A percentile compares a stretch with the other conserved stretches of the same genome.
Evolutionary conservation across 352 stramenopile species (phyloP).

Genomic region (Phytophthora ramorum): DNA sequence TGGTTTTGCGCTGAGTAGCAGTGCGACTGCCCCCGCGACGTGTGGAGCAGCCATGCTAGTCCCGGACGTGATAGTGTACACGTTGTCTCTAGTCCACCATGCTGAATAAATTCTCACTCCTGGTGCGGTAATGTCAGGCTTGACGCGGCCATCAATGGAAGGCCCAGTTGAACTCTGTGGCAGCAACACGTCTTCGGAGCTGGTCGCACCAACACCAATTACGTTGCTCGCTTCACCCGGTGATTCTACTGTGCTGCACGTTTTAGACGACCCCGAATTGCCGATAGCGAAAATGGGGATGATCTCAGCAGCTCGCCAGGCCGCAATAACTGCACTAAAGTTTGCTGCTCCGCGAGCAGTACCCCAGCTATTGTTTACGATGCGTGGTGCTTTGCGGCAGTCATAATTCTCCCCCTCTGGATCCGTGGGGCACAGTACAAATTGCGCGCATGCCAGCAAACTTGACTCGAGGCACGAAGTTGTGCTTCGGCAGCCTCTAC

Average conservation of each 20-base stretch:
- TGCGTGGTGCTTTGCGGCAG: slow-evolving; percentile 51
- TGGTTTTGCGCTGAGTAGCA: slow-evolving; percentile 46
- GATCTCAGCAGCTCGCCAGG: slow-evolving; percentile 51
- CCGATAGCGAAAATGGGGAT: slow-evolving; percentile 53
- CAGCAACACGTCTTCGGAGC: slow-evolving; percentile 29
- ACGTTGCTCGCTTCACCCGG: slow-evolving; percentile 44
- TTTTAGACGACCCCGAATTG: slow-evolving; percentile 37
- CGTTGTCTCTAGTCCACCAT: slow-evolving; percentile 40
- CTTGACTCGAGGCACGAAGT: slow-evolving; percentile 36
- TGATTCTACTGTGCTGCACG: slow-evolving; percentile 34
- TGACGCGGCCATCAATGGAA: slow-evolving; percentile 29
- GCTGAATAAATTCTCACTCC: slow-evolving; percentile 45
- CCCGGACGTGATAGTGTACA: slow-evolving; percentile 47
- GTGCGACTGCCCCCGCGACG: slow-evolving; percentile 47
- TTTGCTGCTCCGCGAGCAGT: slow-evolving; percentile 20
- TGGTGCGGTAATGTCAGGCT: slow-evolving; percentile 57
- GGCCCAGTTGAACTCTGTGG: slow-evolving; percentile 47
- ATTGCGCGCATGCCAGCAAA: slow-evolving; percentile 59
- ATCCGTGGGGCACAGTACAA: slow-evolving; percentile 60
- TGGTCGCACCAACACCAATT: slow-evolving; percentile 49
- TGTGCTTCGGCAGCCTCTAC: slow-evolving; percentile 27
- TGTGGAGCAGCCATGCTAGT: slow-evolving; percentile 62
- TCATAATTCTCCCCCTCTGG: slow-evolving; percentile 34
- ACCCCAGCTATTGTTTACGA: slow-evolving; percentile 69
- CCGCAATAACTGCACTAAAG: slow-evolving; percentile 41